Evolutionary conservation across 2,329 filamentous ascomycete genomes (phyloP), one percentile per base, ranked within the genome.

Genomic region (Fusarium kyushuense): DNA sequence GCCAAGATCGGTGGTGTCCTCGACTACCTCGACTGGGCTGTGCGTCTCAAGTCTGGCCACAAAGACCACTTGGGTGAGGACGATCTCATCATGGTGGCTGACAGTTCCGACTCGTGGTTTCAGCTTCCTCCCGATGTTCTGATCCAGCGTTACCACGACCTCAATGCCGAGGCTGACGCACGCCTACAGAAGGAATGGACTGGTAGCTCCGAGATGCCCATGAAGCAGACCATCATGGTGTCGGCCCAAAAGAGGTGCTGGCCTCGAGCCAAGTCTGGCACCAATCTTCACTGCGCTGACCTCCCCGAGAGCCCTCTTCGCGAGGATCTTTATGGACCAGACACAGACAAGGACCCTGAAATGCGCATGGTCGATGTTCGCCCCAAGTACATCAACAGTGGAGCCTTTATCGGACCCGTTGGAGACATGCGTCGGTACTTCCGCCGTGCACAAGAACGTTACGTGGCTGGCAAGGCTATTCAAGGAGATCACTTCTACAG

Each of bases 51-150:
- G 33, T 4, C 46, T 4, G 9, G 2, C 25, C 67, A 12, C 52
- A 59, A 56, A 16, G 65, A 61, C 10, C 67, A 58, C 19, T 19
- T 74, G 14, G 33, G 45, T 5, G 67, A 71, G 9, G 51, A 77
- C 11, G 75, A 77, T 27, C 56, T 76, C 9, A 56, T 76, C n/a
- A 54, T 76, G 23, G 55, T 76, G 5, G 67, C 72, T 1, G 75
- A 76, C 12, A 72, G 72, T 11, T 67, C 72, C 19, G 75, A 76
- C 30, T 57, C 73, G 1, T 77, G 75, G 75, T 76, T 75, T 45
- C 75, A 77, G 46, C 74, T 77, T 0, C 72, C 75, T 1, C 74
- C 74, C 2, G 64, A 67, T 13, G 62, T 76, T 2, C 65, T 76
- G 9, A 65, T 76, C 13, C 49, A 72, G 33, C 73, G 75, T 17